Base-by-base conservation (phyloP, 192 early-diverging fungal genomes). In the Backusella tuberculispora region DNA sequence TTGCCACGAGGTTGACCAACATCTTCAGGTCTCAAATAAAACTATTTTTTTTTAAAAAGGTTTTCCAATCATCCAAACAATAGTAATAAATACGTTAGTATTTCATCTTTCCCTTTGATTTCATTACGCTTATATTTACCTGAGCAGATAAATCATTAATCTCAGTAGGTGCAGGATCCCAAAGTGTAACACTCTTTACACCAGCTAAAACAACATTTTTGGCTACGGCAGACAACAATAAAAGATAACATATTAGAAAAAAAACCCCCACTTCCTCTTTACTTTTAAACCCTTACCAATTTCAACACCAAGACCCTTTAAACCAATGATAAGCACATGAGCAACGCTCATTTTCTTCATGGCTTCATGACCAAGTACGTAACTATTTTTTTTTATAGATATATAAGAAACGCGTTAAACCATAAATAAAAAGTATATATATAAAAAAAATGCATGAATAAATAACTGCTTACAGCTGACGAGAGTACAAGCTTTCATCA, bases 201-300 rank as follows among this genome's bases (percentile, higher is more conserved):
- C 98, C 98, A 44, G 98, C 98, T 43, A 99, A 91, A 71, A 98
- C 89, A 29, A 99, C 91, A 81, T 99, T 99, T 82, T 99, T 99
- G 78, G 98, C 93, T 96, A 72, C 24, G 24, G 15, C 6, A 41
- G 15, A 67, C 13, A 47, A 47, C 43, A 74, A 3, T 48, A 71
- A 72, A 53, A 9, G 2, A 26, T 6, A 63, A 15, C 17, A 4
- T 46, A 21, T 47, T 26, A 68, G 37, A 45, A 24, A 15, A 34
- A 34, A n/a, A n/a, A n/a, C n/a, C 5, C 5, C 47, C 7, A 42
- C 7, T 5, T 42, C 7, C 7, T 48, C 48, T 12, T 46, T 14
- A 14, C 45, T 10, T 34, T 38, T 64, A 3, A n/a, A 40, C 6
- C 41, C n/a, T 53, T 86, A 96, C 95, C 98, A 69, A 98, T 96